These are phyloP conservation scores for Ustilago tritici DNA, from an alignment of 1,284 basidiomycete species.

Conservation along the genomic window DNA sequence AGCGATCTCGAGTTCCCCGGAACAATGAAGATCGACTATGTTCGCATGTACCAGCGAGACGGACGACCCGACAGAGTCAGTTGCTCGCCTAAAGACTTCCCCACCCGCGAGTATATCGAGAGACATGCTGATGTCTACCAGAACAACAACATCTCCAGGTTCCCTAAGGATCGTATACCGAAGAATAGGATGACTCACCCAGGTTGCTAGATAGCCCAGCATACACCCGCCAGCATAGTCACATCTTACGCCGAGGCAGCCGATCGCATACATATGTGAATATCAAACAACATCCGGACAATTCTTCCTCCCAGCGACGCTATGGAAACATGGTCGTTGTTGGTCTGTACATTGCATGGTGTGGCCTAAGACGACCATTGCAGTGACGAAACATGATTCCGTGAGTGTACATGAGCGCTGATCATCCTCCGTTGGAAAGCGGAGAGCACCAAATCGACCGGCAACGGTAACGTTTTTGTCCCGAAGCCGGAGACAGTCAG, in stretches of 20 bases:
- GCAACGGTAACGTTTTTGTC: no score
- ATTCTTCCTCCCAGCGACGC: background rate
- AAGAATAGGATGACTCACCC: conserved; percentile 36
- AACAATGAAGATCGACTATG: conserved; percentile 49
- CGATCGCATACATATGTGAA: background rate
- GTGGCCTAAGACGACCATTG: background rate
- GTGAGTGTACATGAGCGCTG: background rate
- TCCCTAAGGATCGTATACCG: conserved; percentile 52
- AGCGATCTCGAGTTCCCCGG: conserved; percentile 35
- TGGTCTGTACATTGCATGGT: background rate
- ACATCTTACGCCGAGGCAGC: background rate
- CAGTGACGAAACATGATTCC: background rate
- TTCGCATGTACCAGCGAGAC: conserved; percentile 58
- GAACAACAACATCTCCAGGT: conserved; percentile 62
- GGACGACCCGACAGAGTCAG: conserved; percentile 23
- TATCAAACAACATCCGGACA: conserved; percentile 1
- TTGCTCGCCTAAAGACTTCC: conserved; percentile 58
- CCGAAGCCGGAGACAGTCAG: no score
- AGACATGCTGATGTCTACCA: conserved; percentile 52
- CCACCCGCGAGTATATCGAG: conserved; percentile 61
- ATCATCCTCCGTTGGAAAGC: background rate
- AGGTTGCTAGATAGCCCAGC: conserved; percentile 9
- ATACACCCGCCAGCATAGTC: background rate
- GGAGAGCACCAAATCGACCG: background rate
- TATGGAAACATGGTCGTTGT: background rate